Base-by-base conservation (phyloP, 495 filamentous ascomycete genomes). In the Penicillium nucicola region DNA sequence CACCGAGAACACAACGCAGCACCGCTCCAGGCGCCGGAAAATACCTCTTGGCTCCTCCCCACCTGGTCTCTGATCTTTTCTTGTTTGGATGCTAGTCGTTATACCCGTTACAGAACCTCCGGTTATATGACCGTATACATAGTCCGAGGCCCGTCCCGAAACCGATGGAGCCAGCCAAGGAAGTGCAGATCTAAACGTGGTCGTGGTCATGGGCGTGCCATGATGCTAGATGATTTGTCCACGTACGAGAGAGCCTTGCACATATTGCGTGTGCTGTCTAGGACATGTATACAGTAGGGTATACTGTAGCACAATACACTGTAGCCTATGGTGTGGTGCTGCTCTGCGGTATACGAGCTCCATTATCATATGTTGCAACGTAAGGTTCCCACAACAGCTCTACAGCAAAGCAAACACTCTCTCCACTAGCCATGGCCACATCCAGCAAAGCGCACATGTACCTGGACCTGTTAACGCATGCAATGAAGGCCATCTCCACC, bases 21-120 rank as follows among this genome's bases (percentile, higher is more conserved):
- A 34, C 61, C 61, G 61, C 61, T 58, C 34, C 42, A 61, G 49
- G 61, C 61, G 61, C 61, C 46, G 36, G 30, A 61, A 61, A 61
- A 49, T 58, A 19, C 22, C 23, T 36, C 30, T 36, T 41, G 34
- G 37, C 36, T 25, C 30, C 35, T 33, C 44, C 35, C 31, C 28
- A 12, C 43, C 40, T 39, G 50, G 32, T 23, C 12, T 15, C 9
- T 17, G 15, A 18, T 43, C 8, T 20, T 43, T 30, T 7, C 23
- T 42, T 42, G 35, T 38, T 38, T 15, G 35, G n/a, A 38, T 22
- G 33, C 19, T 37, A 30, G 33, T 30, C 15, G n/a, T 38, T 9
- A 37, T 15, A 17, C 25, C 22, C 15, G 14, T 11, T 18, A 45
- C 22, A 5, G 31, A 30, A 30, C 33, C 37, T 33, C 31, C 34